Evolutionary conservation across 2,329 filamentous ascomycete species (phyloP), one percentile per base, ranked within the genome.

Genomic region (Hyphodiscus sp.): DNA sequence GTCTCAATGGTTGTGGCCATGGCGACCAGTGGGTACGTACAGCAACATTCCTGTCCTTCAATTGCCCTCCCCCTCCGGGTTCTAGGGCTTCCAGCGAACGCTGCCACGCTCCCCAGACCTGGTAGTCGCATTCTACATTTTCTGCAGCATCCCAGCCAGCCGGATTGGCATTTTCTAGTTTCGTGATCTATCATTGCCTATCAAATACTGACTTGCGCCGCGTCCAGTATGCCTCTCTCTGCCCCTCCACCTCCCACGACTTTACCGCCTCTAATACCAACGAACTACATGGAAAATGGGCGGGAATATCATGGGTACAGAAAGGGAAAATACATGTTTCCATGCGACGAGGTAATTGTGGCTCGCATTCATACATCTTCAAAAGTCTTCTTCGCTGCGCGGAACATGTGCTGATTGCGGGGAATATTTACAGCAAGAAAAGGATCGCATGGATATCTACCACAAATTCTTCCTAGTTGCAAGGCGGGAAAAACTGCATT

Each of bases 391-490:
- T n/a, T 5, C 33, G 11, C 4, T 2, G 33, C 33, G 11, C 5
- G 33, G 42, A 16, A 4, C 16, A 4, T 47, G 51, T 46, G 56
- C 56, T 61, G 49, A 61, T 46, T 26, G 45, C 30, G 49, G 53
- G 48, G 33, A 38, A 38, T n/a, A 38, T 52, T 20, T 51, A 47
- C 67, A 88, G 80, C 74, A 77, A 57, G 89, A 94, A 69, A 80
- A 85, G 65, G 86, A 91, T 67, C 82, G 88, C 60, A 78, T 92
- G 66, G 89, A 95, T 66, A 85, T 92, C 46, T 86, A 90, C 66
- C 87, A 95, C 73, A 87, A 89, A 64, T 74, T 92, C 61, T 87
- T 91, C 64, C 74, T 78, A 16, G 79, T 87, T 19, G 82, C 82
- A 48, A 82, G 86, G 58, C 74, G 61, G 63, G 77, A 62, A 69